A percentile compares a stretch with the other conserved stretches of the same genome.
phyloP scores from a whole-genome alignment of 2,329 filamentous ascomycete genomes.

The Colletotrichum trifolii region DNA sequence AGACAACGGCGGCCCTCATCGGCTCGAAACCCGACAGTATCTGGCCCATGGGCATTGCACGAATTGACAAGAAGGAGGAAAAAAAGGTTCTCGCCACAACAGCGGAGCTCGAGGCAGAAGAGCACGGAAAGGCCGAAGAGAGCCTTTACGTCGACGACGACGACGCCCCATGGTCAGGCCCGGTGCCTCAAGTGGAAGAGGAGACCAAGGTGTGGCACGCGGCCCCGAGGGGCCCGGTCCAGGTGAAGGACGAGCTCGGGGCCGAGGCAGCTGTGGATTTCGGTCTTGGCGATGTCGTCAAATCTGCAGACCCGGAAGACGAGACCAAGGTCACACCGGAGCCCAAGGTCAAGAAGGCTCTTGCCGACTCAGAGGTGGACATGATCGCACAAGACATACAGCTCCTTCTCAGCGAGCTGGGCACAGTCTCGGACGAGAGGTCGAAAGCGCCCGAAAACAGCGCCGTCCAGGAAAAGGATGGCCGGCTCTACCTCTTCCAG shows the following conservation, averaged over 20 bases:
- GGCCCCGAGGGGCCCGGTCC: constrained; percentile 48
- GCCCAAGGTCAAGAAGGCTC: constrained; percentile 43
- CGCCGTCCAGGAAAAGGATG: constrained; percentile 47
- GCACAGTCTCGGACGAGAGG: constrained; percentile 43
- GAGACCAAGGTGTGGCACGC: constrained; percentile 58
- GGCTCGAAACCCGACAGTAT: constrained; percentile 39
- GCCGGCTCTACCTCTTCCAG: constrained; percentile 72
- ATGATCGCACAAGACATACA: constrained; percentile 53
- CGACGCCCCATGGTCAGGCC: constrained; percentile 44
- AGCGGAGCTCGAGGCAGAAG: constrained; percentile 67
- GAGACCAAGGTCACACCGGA: constrained; percentile 40
- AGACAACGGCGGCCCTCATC: constrained; percentile 40
- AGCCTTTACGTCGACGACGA: constrained; percentile 57
- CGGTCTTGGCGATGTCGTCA: constrained; percentile 50
- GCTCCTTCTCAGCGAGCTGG: constrained; percentile 57
- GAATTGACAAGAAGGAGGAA: constrained; percentile 64
- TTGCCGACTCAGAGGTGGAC: constrained; percentile 51
- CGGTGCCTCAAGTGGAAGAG: constrained; percentile 42
- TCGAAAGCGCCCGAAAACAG: constrained; percentile 40
- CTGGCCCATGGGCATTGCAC: constrained; percentile 67
- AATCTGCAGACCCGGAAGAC: constrained; percentile 40
- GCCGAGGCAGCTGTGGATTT: constrained; percentile 51
- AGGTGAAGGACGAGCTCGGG: constrained; percentile 58
- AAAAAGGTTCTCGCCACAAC: constrained; percentile 66
- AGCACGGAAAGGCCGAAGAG: constrained; percentile 59